phyloP scores from a whole-genome alignment of 2,329 filamentous ascomycete species.

The Coniella vitis region DNA sequence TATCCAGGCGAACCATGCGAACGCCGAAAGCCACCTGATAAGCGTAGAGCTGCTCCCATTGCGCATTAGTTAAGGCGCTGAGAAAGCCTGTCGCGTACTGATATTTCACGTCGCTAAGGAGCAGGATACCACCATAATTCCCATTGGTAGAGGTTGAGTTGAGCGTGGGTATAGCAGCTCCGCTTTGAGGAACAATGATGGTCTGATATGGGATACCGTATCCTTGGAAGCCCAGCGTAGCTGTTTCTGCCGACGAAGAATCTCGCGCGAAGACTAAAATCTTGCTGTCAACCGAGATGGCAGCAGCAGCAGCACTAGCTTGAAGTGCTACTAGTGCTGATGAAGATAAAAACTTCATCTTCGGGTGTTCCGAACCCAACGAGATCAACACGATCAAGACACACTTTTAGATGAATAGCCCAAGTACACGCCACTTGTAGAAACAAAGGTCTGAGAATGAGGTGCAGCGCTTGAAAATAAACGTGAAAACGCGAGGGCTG shows the following conservation, averaged over 20 bases:
- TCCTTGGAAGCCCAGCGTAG: conserved; percentile 47
- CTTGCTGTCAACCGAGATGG: conserved; percentile 32
- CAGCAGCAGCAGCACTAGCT: conserved; percentile 14
- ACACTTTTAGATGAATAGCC: no score
- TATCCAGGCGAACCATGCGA: conserved; percentile 54
- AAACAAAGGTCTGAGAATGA: no score
- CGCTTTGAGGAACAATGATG: conserved; percentile 44
- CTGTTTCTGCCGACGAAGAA: conserved; percentile 37
- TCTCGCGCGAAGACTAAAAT: conserved; percentile 52
- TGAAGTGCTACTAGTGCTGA: conserved; percentile 12
- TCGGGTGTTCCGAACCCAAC: no score
- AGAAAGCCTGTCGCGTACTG: conserved; percentile 41
- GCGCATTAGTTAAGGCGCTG: conserved; percentile 47
- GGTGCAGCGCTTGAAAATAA: no score
- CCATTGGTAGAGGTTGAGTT: conserved; percentile 41
- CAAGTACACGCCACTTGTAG: no score
- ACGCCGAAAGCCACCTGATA: conserved; percentile 53
- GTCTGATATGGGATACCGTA: conserved; percentile 55
- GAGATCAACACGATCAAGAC: no score
- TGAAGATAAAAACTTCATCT: conserved; percentile 15
- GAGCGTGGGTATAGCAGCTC: conserved; percentile 43
- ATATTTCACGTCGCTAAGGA: conserved; percentile 47
- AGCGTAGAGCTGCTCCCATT: conserved; percentile 48
- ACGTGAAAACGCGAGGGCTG: no score
- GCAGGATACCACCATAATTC: conserved; percentile 54